Evolutionary conservation across 768 basidiomycete genomes (phyloP).

Genomic region (Collybiopsis luxurians): DNA sequence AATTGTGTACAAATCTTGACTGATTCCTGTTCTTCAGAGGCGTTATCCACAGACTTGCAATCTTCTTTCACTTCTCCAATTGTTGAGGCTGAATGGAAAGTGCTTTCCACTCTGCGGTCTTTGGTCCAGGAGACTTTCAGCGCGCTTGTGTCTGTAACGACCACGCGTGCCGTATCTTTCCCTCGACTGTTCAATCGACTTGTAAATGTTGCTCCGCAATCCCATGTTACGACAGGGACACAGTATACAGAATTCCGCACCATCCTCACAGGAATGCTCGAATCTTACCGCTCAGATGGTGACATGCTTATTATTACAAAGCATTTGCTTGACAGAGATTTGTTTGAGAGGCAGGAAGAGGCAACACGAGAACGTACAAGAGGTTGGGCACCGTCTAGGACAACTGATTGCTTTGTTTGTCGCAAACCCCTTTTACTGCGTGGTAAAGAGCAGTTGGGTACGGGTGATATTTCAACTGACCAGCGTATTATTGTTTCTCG

Average conservation of each 20-base stretch:
- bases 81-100: slow-evolving; percentile 22
- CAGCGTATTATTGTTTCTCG: slow-evolving; percentile 45
- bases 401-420: slow-evolving; percentile 51
- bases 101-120: slow-evolving; percentile 56
- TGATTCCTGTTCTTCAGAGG: slow-evolving; percentile 29
- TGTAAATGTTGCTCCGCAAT: slow-evolving; percentile 64
- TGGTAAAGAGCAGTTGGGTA: background rate
- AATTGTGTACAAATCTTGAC: slow-evolving; percentile 72
- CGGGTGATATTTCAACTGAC: background rate
- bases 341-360: slow-evolving; percentile 71
- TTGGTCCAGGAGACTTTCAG: slow-evolving; percentile 85
- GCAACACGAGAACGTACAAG: slow-evolving; percentile 51
- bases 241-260: slow-evolving; percentile 89
- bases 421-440: slow-evolving; percentile 38
- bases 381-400: slow-evolving; percentile 59
- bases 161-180: slow-evolving; percentile 80
- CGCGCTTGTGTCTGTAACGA: slow-evolving; percentile 80
- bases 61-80: slow-evolving; percentile 18
- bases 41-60: slow-evolving; percentile 11
- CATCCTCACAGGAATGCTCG: slow-evolving; percentile 93
- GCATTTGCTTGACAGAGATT: slow-evolving; percentile 75
- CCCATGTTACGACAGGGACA: slow-evolving; percentile 50
- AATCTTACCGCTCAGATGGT: slow-evolving; percentile 89
- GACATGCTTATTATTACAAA: slow-evolving; percentile 87
- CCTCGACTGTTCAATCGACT: slow-evolving; percentile 91